phyloP scores from a whole-genome alignment of 1,139 yeast species.

The Saccharomyces pastorianus region DNA sequence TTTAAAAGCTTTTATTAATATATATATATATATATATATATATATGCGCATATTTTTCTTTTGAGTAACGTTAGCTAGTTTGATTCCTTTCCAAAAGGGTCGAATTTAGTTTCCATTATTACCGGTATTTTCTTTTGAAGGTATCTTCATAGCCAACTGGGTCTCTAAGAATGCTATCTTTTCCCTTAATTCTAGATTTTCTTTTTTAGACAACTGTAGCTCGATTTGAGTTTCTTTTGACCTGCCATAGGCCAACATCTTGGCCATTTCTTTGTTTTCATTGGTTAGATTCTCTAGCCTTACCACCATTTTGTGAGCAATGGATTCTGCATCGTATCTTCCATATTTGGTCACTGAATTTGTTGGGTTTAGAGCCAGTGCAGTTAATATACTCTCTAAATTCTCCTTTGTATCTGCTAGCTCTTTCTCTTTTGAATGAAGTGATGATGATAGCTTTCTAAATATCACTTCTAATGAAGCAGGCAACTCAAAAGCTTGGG shows the following conservation, averaged over 20 bases:
- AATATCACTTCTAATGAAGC: conserved; percentile 29
- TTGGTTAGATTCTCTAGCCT: conserved; percentile 53
- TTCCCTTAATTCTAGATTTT: conserved; percentile 39
- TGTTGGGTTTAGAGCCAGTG: conserved; percentile 41
- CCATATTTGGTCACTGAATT: conserved; percentile 41
- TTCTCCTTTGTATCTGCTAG: conserved; percentile 52
- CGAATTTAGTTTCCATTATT: neutral
- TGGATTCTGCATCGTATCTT: conserved; percentile 62
- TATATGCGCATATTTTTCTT: neutral
- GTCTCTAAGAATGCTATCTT: conserved; percentile 21
- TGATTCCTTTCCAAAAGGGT: too few species aligned
- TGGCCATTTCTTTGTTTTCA: conserved; percentile 66
- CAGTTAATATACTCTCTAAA: conserved; percentile 57
- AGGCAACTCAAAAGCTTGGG: conserved; percentile 14
- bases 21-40: neutral
- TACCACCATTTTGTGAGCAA: conserved; percentile 65
- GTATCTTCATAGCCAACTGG: neutral
- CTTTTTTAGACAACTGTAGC: conserved; percentile 49
- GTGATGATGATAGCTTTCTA: conserved; percentile 36
- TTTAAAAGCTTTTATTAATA: neutral
- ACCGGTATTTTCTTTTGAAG: neutral
- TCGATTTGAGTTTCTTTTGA: conserved; percentile 65
- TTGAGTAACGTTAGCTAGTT: neutral
- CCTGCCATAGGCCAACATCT: conserved; percentile 64
- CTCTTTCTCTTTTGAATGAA: conserved; percentile 47